phyloP scores from a whole-genome alignment of 2,329 filamentous ascomycete species.

The Myriosclerotinia duriaeana region DNA sequence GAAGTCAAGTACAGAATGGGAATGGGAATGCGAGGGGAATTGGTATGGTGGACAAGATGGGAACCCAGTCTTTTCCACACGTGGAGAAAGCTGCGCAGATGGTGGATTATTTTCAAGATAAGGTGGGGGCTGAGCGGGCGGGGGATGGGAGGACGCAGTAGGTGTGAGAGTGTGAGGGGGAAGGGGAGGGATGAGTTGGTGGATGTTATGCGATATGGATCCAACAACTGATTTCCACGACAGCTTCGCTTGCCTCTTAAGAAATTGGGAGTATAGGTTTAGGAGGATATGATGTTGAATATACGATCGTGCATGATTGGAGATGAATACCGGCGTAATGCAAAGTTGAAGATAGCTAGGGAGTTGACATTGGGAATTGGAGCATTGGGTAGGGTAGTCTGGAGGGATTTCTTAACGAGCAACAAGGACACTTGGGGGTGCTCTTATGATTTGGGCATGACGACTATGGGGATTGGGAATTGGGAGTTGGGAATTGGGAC shows the following conservation, averaged over 20 bases:
- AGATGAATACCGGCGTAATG: too few species aligned
- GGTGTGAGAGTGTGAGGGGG: rapidly evolving
- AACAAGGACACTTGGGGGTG: too few species aligned
- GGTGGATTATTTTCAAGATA: conserved; percentile 15
- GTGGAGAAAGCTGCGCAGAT: conserved; percentile 4
- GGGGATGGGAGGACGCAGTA: conserved; percentile 14
- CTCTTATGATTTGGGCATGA: too few species aligned
- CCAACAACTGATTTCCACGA: too few species aligned
- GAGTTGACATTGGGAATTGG: neutral
- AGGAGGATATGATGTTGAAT: too few species aligned
- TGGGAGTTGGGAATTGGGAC: neutral
- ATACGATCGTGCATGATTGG: too few species aligned
- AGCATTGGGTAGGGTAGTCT: neutral
- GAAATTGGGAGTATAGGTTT: neutral
- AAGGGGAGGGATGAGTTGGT: rapidly evolving
- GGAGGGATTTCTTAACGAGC: too few species aligned
- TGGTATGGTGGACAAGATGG: too few species aligned
- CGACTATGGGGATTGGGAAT: neutral
- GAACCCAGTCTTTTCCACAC: neutral
- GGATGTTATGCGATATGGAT: too few species aligned
- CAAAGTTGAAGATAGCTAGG: too few species aligned
- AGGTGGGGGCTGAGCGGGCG: neutral
- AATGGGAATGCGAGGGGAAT: neutral
- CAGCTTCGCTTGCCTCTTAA: too few species aligned
- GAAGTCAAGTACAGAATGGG: neutral